These are phyloP conservation scores for Mycena sanguinolenta DNA, from an alignment of 768 basidiomycete species.

Conservation along the genomic window DNA sequence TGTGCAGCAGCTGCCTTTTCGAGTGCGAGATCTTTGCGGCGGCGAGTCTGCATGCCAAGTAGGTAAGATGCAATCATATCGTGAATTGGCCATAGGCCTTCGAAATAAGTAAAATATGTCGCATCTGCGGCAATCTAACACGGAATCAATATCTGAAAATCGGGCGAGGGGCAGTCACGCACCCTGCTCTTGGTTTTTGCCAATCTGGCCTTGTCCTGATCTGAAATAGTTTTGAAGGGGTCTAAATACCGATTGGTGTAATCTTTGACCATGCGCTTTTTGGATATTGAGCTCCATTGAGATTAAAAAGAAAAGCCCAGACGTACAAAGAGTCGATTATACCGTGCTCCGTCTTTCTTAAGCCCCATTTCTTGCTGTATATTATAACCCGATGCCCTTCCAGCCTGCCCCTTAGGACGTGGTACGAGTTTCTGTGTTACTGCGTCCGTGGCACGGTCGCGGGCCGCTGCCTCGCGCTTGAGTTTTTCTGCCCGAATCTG, in stretches of 20 bases:
- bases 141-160: background rate
- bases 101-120: background rate
- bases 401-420: background rate
- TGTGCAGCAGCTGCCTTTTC: background rate
- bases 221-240: background rate
- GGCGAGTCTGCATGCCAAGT: background rate
- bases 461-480: background rate
- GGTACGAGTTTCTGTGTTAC: background rate
- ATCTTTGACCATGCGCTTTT: background rate
- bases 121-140: background rate
- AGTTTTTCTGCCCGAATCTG: background rate
- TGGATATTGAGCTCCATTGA: background rate
- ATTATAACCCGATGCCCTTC: background rate
- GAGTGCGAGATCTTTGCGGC: background rate
- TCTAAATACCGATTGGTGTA: background rate
- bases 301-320: background rate
- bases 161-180: background rate
- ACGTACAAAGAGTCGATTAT: background rate
- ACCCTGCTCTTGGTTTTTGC: background rate
- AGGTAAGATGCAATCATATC: background rate
- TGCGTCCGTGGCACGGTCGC: rapidly evolving
- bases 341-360: background rate
- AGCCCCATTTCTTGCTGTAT: background rate
- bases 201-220: background rate
- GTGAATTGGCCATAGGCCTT: background rate